Conservation (phyloP, 1,284 basidiomycete genomes). For the Papiliotrema laurentii region DNA sequence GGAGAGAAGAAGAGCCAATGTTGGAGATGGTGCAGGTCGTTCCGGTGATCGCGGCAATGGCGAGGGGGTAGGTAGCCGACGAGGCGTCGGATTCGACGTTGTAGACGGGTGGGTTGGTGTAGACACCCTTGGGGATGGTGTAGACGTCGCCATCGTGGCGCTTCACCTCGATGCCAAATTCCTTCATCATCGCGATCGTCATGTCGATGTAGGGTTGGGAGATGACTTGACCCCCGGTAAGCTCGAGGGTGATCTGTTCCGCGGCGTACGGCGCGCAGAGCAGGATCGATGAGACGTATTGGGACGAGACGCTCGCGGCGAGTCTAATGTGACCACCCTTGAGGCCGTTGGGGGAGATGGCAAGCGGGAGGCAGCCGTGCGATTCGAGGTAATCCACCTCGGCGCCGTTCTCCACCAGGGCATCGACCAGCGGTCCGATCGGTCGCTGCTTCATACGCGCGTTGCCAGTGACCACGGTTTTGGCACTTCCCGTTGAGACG, state of each 20-base stretch:
- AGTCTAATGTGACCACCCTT: conserved; percentile 79
- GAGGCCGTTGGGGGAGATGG: conserved; percentile 78
- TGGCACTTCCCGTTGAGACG: conserved; percentile 52
- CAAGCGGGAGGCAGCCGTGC: conserved; percentile 81
- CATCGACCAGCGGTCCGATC: conserved; percentile 92
- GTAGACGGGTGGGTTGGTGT: conserved; percentile 75
- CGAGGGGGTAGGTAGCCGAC: conserved; percentile 93
- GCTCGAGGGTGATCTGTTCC: conserved; percentile 76
- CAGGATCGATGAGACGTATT: conserved; percentile 96
- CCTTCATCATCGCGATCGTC: conserved; percentile 96
- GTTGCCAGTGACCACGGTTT: conserved; percentile 89
- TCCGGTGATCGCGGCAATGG: conserved; percentile 93
- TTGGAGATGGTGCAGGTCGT: conserved; percentile 88
- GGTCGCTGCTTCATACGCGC: conserved; percentile 96
- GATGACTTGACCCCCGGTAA: conserved; percentile 90
- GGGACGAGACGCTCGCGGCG: conserved; percentile 90
- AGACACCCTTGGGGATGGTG: conserved; percentile 76
- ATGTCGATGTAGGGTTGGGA: conserved; percentile 99
- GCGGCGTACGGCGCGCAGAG: conserved; percentile 91
- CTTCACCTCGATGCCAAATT: conserved; percentile 80
- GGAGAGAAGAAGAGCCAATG: conserved; percentile 84
- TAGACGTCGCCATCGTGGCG: conserved; percentile 80
- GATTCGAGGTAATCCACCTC: conserved; percentile 72
- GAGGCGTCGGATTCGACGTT: conserved; percentile 94
- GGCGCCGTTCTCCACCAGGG: conserved; percentile 77